Evolutionary conservation across 1,284 basidiomycete species (phyloP), one percentile per base, ranked within the genome.

Genomic region (Irpex lacteus): DNA sequence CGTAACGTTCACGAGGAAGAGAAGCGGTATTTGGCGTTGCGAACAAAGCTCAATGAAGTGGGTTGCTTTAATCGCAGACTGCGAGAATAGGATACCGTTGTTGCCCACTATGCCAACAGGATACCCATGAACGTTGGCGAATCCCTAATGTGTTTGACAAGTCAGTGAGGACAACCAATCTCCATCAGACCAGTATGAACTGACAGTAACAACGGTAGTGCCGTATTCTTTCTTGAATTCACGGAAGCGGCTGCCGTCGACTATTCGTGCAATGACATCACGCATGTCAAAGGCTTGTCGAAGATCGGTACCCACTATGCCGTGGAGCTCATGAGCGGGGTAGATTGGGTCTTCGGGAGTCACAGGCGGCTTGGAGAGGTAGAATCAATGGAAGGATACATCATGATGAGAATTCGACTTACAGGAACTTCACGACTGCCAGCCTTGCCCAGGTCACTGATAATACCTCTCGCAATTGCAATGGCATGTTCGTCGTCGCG

Each of bases 181-280:
- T n/a, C n/a, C n/a, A n/a, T n/a, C n/a, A n/a, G n/a, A n/a, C n/a
- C n/a, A n/a, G n/a, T n/a, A n/a, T n/a, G 13, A 60, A 79, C 84
- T 67, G 70, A 92, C 95, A 5, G 95, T 98, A 61, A 98, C 86
- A 63, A 98, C 88, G 0, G 95, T 97, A 58, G 89, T 80, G 13
- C 94, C 96, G 73, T 97, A 98, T 73, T 96, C 94, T 75, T 91
- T 92, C 82, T 98, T 98, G 82, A 97, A 98, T 77, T 98, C 96
- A 68, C 95, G 85, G 76, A 98, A 96, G 63, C 89, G 86, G 72
- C 92, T 95, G 2, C 95, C 95, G 70, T 98, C 96, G 3, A 96
- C 95, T 55, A 96, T 79, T 32, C 96, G 89, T 13, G 95, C 88
- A 71, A 98, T 96, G 34, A 98, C 89, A 73, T 98, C 95, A 56